phyloP scores from a whole-genome alignment of 2,329 filamentous ascomycete species.

The Microdochium bolleyi region DNA sequence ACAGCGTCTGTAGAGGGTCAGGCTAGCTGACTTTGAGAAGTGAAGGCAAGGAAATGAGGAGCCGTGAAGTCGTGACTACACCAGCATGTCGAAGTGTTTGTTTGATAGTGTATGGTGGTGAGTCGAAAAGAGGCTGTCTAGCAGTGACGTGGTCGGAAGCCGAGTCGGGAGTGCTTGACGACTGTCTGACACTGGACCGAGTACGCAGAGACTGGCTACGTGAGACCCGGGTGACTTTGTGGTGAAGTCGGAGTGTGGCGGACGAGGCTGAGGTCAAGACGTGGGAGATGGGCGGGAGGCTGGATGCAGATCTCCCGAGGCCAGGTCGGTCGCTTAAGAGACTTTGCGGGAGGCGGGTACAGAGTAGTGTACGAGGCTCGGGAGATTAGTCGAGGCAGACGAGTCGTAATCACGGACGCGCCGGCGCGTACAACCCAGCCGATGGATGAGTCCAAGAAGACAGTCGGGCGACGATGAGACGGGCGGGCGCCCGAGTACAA shows the following conservation, averaged over 20 bases:
- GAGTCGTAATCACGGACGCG: not conserved
- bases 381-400: not conserved
- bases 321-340: not conserved
- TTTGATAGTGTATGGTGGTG: not conserved
- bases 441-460: not conserved
- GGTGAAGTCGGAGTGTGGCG: not conserved
- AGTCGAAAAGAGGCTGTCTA: not conserved
- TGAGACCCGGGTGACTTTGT: not conserved
- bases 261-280: not conserved
- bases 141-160: not conserved
- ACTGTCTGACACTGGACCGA: not conserved
- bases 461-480: not conserved
- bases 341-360: not conserved
- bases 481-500: not conserved
- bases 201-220: no score
- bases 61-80: not conserved
- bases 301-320: not conserved
- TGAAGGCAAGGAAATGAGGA: not conserved
- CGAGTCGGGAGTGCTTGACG: not conserved
- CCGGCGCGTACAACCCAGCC: not conserved
- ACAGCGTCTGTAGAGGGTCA: not conserved
- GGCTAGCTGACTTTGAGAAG: not conserved
- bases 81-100: not conserved
- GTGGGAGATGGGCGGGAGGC: not conserved
- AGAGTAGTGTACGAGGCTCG: not conserved